phyloP scores from a whole-genome alignment of 495 filamentous ascomycete genomes.

The Pseudoneurospora amorphoporcata region DNA sequence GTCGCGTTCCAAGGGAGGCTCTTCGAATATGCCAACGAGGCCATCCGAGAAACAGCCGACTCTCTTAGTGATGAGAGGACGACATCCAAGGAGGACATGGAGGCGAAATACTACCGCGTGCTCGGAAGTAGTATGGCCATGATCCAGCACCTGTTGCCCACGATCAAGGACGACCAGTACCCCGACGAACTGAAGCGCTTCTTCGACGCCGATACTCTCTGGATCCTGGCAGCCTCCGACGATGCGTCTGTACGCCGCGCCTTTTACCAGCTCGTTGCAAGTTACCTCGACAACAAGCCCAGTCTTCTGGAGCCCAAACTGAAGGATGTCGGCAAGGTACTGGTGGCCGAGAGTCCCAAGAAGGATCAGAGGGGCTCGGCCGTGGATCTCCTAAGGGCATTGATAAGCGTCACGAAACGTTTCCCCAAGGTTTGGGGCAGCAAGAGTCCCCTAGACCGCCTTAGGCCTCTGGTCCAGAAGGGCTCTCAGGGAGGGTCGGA shows the following conservation, averaged over 20 bases:
- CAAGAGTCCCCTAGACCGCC: constrained; percentile 53
- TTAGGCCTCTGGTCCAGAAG: constrained; percentile 66
- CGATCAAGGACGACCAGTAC: constrained; percentile 43
- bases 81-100: constrained; percentile 70
- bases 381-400: constrained; percentile 51
- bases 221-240: constrained; percentile 57
- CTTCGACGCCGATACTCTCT: constrained; percentile 54
- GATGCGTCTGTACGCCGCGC: constrained; percentile 65
- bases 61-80: constrained; percentile 84
- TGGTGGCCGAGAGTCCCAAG: constrained; percentile 61
- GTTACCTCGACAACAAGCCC: constrained; percentile 45
- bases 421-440: constrained; percentile 58
- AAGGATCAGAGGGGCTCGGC: constrained; percentile 62
- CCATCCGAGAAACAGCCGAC: constrained; percentile 63
- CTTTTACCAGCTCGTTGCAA: constrained; percentile 56
- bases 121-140: constrained; percentile 54
- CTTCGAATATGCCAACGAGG: constrained; percentile 69
- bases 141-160: constrained; percentile 41
- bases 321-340: constrained; percentile 48
- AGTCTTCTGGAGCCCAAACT: constrained; percentile 41
- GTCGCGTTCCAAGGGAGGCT: constrained; percentile 64
- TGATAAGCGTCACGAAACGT: constrained; percentile 49
- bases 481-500: constrained; percentile 66
- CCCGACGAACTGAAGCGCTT: constrained; percentile 42
- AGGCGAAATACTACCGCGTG: constrained; percentile 74